A percentile compares a stretch with the other conserved stretches of the same genome.
Conservation (phyloP, 2,329 filamentous ascomycete genomes). For the Fusarium kyushuense region DNA sequence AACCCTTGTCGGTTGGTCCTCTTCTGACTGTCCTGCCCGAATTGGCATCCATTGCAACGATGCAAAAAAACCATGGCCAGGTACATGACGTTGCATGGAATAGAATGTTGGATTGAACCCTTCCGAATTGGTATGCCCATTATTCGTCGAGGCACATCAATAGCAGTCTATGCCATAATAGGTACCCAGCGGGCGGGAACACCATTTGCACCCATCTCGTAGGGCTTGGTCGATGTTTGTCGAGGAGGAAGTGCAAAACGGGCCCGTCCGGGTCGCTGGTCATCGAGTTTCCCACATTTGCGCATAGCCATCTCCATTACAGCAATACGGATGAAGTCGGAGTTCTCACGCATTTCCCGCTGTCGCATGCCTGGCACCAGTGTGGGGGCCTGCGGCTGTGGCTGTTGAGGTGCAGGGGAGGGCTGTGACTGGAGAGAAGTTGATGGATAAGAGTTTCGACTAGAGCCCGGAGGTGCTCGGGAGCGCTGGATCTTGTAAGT, state of each 20-base stretch:
- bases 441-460: constrained; percentile 51
- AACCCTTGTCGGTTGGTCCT: constrained; percentile 27
- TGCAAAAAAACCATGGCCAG: constrained; percentile 46
- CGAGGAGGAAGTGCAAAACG: constrained; percentile 76
- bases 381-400: constrained; percentile 51
- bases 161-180: constrained; percentile 42
- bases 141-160: constrained; percentile 15
- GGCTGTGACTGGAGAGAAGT: constrained; percentile 48
- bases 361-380: constrained; percentile 66
- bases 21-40: constrained; percentile 39
- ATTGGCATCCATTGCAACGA: constrained; percentile 33
- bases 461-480: constrained; percentile 53
- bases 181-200: constrained; percentile 71
- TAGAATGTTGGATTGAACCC: constrained; percentile 13
- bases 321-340: constrained; percentile 77
- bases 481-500: constrained; percentile 73
- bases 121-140: constrained; percentile 9
- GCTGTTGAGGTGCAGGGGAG: constrained; percentile 48
- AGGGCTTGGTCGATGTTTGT: constrained; percentile 64
- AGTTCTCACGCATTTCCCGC: constrained; percentile 76
- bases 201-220: constrained; percentile 68
- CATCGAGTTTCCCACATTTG: constrained; percentile 73
- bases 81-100: constrained; percentile 43
- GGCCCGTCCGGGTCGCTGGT: constrained; percentile 74
- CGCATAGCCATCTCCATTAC: constrained; percentile 81